Conservation (phyloP, 768 basidiomycete genomes). For the Rhodosporidiobolus odoratus region DNA sequence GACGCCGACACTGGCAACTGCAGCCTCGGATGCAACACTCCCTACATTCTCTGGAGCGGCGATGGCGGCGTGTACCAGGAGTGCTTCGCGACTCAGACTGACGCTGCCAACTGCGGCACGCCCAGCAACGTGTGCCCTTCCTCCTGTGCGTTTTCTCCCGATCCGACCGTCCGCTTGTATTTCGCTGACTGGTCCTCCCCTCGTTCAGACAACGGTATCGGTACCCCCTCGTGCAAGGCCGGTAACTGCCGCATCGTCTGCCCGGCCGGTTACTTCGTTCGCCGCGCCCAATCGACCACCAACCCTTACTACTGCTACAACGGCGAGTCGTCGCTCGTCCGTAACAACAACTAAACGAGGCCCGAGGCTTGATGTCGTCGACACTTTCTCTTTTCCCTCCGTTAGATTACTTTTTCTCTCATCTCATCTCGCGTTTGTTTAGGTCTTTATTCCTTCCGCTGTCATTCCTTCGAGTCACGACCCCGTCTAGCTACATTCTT, state of each 20-base stretch:
- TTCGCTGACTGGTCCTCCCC: background rate
- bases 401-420: background rate
- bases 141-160: constrained; percentile 12
- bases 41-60: constrained; percentile 10
- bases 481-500: background rate
- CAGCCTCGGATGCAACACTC: constrained; percentile 20
- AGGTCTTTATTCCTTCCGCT: too few species aligned
- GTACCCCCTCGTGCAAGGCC: constrained; percentile 7
- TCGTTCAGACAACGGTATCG: constrained; percentile 26
- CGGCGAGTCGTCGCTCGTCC: constrained; percentile 5
- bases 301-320: constrained; percentile 36
- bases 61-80: background rate
- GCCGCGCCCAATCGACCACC: constrained; percentile 11
- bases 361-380: background rate
- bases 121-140: constrained; percentile 22
- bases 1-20: constrained; percentile 13
- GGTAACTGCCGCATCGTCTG: constrained; percentile 15
- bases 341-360: background rate
- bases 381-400: background rate
- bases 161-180: background rate
- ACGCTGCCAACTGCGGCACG: constrained; percentile 24
- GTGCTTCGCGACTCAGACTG: constrained; percentile 10
- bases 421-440: background rate
- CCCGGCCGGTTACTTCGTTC: constrained; percentile 17
- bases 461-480: too few species aligned